Percentiles rank a stretch among this genome's conserved stretches.
phyloP scores from a whole-genome alignment of 2,329 filamentous ascomycete species.

The Pyrenophora seminiperda region DNA sequence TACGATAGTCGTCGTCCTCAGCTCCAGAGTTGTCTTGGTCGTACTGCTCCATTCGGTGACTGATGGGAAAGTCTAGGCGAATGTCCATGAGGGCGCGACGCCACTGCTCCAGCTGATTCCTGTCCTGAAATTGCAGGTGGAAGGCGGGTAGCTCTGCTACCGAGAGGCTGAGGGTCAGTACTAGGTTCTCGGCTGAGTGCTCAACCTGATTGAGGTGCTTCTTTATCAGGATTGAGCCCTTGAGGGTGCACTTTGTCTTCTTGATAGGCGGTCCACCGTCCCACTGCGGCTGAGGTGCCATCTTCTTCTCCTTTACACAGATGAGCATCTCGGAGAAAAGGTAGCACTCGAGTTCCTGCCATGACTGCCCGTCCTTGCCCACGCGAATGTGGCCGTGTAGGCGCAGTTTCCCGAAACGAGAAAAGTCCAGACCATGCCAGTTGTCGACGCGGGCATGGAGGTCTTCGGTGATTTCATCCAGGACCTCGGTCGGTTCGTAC shows the following conservation, averaged over 20 bases:
- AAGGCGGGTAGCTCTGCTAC: slow-evolving; percentile 93
- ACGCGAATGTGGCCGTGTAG: slow-evolving; percentile 89
- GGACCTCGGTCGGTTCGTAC: slow-evolving; percentile 74
- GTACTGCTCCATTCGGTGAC: slow-evolving; percentile 69
- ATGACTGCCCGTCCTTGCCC: slow-evolving; percentile 93
- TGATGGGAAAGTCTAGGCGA: slow-evolving; percentile 66
- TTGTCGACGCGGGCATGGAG: slow-evolving; percentile 90
- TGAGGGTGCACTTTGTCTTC: slow-evolving; percentile 80
- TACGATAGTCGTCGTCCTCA: slow-evolving; percentile 85
- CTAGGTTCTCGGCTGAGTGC: slow-evolving; percentile 70
- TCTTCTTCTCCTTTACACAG: slow-evolving; percentile 97
- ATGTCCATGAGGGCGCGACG: slow-evolving; percentile 84
- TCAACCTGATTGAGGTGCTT: slow-evolving; percentile 96
- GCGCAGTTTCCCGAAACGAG: slow-evolving; percentile 88
- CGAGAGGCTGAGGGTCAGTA: slow-evolving; percentile 87
- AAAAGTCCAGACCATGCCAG: slow-evolving; percentile 95
- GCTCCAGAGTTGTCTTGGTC: slow-evolving; percentile 81
- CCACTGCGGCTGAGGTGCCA: slow-evolving; percentile 66
- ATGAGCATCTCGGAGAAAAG: slow-evolving; percentile 99
- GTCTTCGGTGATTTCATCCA: slow-evolving; percentile 86
- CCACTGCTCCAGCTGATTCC: slow-evolving; percentile 86
- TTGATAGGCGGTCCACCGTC: slow-evolving; percentile 63
- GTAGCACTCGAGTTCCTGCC: slow-evolving; percentile 97
- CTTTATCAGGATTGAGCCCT: slow-evolving; percentile 97
- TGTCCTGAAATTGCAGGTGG: slow-evolving; percentile 85